These are phyloP conservation scores for Coprinopsis cinerea DNA, from an alignment of 768 basidiomycete genomes.

Conservation along the genomic window DNA sequence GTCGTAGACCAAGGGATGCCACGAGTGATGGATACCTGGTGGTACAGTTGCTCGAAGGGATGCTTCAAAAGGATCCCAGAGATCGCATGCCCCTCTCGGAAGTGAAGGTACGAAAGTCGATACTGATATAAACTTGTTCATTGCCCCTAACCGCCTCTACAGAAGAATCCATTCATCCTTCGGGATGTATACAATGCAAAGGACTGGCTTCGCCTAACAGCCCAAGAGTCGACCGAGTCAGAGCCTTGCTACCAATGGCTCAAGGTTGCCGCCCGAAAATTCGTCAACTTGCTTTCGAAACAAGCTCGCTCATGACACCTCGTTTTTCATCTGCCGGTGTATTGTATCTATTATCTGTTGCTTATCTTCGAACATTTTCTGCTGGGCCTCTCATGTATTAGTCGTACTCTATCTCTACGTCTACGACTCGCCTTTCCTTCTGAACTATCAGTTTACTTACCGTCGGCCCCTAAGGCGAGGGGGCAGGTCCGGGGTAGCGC, in stretches of 20 bases:
- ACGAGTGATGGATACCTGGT: constrained; percentile 25
- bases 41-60: constrained; percentile 30
- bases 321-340: too few relatives aligned
- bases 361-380: too few relatives aligned
- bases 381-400: too few relatives aligned
- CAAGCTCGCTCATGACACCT: too few relatives aligned
- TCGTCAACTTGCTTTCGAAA: constrained; percentile 16
- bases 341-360: too few relatives aligned
- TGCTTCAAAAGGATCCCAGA: constrained; percentile 36
- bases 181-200: constrained; percentile 27
- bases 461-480: too few relatives aligned
- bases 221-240: constrained; percentile 14
- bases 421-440: too few relatives aligned
- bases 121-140: background rate
- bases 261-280: constrained; percentile 21
- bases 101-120: constrained; percentile 25
- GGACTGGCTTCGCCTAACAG: constrained; percentile 32
- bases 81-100: constrained; percentile 25
- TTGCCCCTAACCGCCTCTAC: constrained; percentile 1
- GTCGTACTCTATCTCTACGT: too few relatives aligned
- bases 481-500: background rate
- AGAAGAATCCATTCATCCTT: constrained; percentile 36
- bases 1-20: constrained; percentile 25
- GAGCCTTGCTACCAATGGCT: constrained; percentile 21
- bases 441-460: too few relatives aligned